Conservation (phyloP, 2,329 filamentous ascomycete genomes). For the Pyrenophora teres region DNA sequence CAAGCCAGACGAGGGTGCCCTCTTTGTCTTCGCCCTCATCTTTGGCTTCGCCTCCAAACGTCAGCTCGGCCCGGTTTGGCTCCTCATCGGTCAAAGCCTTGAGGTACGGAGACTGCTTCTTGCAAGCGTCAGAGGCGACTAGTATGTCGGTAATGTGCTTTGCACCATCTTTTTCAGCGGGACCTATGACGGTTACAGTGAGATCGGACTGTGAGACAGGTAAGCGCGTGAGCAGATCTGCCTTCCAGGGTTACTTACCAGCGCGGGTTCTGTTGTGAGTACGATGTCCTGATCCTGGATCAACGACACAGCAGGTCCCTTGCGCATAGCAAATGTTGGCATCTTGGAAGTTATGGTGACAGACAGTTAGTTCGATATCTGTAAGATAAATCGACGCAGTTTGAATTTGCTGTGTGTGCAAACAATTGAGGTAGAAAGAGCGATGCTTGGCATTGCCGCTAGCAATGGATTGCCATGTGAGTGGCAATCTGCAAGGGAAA, state of each 20-base stretch:
- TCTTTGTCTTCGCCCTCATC: slow-evolving; percentile 15
- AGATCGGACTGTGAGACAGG: slow-evolving; percentile 6
- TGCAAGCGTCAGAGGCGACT: slow-evolving; percentile 8
- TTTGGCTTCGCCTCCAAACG: slow-evolving; percentile 9
- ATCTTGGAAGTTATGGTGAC: neutral
- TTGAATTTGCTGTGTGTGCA: neutral
- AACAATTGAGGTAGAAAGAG: slow-evolving; percentile 1
- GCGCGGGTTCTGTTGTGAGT: slow-evolving; percentile 5
- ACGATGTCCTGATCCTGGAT: slow-evolving; percentile 17
- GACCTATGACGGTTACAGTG: slow-evolving; percentile 15
- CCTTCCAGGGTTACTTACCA: neutral
- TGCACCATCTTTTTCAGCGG: slow-evolving; percentile 4
- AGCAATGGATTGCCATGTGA: neutral
- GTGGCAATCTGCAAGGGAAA: neutral
- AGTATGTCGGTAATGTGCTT: slow-evolving; percentile 18
- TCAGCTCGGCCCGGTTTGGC: slow-evolving; percentile 14
- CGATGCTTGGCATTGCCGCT: slow-evolving; percentile 12
- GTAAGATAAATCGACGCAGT: neutral
- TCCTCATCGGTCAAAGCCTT: slow-evolving; percentile 2
- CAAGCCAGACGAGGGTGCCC: slow-evolving; percentile 14
- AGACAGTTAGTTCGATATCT: neutral
- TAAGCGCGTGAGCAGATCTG: neutral
- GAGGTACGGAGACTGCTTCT: slow-evolving; percentile 11
- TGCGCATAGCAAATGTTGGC: slow-evolving; percentile 4
- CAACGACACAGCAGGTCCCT: neutral